These are phyloP conservation scores for Tetrahymena malaccensis DNA, from an alignment of 73 alveolate species.

Conservation along the genomic window DNA sequence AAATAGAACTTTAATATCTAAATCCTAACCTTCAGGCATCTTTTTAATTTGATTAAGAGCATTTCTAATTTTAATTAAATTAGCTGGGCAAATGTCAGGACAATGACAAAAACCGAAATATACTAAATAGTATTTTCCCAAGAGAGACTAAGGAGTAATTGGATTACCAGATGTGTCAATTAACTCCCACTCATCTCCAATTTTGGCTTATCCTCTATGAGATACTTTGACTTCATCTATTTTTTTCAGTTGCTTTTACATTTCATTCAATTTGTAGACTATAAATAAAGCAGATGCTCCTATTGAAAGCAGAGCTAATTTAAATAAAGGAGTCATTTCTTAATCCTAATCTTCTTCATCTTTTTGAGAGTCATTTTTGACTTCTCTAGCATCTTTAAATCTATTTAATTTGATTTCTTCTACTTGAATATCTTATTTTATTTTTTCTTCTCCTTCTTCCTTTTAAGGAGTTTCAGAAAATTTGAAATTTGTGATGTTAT, in stretches of 20 bases:
- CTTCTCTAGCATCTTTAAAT: not conserved
- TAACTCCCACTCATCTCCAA: constrained; percentile 76
- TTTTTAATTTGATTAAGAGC: constrained; percentile 35
- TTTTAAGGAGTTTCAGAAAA: not conserved
- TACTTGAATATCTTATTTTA: not conserved
- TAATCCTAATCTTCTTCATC: not conserved
- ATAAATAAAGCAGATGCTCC: not conserved
- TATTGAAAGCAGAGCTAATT: not conserved
- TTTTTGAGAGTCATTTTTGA: not conserved
- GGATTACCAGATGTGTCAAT: constrained; percentile 62
- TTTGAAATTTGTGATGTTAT: not conserved
- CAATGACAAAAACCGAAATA: constrained; percentile 82
- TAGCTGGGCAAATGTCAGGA: constrained; percentile 87
- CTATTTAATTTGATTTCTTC: not conserved
- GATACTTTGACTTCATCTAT: not conserved
- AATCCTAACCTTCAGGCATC: constrained; percentile 38
- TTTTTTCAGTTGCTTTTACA: not conserved
- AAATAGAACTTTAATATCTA: constrained; percentile 58
- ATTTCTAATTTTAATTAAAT: constrained; percentile 51
- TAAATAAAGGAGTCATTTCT: not conserved
- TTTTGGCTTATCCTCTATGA: constrained; percentile 52
- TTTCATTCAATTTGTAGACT: not conserved
- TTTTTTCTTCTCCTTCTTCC: not conserved
- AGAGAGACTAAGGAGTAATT: constrained; percentile 61
- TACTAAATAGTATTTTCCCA: constrained; percentile 63